A percentile compares a stretch with the other conserved stretches of the same genome.
Conservation (phyloP, 768 basidiomycete species). For the Lactifluus piperatus region DNA sequence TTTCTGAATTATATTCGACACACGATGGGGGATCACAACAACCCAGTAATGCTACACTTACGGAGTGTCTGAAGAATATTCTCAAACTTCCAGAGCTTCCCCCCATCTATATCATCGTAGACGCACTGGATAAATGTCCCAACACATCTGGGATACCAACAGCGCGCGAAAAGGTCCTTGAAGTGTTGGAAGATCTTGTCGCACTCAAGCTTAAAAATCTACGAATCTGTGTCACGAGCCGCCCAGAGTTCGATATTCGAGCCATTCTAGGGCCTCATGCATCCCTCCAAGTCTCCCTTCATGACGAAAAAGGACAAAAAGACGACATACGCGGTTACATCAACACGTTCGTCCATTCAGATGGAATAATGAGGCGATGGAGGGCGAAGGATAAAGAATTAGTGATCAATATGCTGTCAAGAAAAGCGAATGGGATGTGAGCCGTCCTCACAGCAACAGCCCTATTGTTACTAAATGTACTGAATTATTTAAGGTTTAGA, state of each 20-base stretch:
- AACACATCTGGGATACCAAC: background rate
- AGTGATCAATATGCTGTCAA: background rate
- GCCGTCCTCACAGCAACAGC: background rate
- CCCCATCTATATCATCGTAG: background rate
- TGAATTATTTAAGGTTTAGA: background rate
- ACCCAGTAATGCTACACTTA: background rate
- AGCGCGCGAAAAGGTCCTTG: background rate
- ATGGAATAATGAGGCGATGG: background rate
- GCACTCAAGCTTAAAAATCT: background rate
- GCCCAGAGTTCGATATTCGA: background rate
- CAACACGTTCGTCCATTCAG: background rate
- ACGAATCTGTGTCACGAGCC: background rate
- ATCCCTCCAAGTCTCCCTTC: background rate
- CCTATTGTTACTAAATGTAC: background rate
- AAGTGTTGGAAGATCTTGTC: background rate
- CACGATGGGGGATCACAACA: background rate
- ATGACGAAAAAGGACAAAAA: background rate
- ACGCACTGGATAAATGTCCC: conserved; percentile 7
- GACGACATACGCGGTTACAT: background rate
- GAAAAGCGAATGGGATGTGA: background rate
- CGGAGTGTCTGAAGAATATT: background rate
- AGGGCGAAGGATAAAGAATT: background rate
- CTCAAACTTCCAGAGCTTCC: background rate
- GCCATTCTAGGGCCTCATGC: background rate
- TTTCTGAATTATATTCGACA: background rate